Evolutionary conservation across 1,139 yeast genomes (phyloP), one percentile per base, ranked within the genome.

Genomic region (Yamadazyma triangularis): DNA sequence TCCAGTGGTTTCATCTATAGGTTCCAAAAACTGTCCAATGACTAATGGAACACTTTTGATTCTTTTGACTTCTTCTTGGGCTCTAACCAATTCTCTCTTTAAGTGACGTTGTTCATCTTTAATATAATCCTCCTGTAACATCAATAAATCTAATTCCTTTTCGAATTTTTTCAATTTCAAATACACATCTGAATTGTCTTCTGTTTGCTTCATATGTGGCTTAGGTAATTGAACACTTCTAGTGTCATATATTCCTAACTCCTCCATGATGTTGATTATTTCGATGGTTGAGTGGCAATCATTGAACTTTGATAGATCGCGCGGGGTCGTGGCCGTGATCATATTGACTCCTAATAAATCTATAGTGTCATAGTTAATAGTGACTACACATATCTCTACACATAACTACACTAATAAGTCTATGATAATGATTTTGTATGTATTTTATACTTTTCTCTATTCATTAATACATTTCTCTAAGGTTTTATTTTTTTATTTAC

Each of bases 51-150:
- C 99, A 3, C 96, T 85, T 53, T 91, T 95, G 56, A 93, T 93
- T 48, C 96, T 77, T 59, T 91, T 91, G 29, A 91, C 98, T 60
- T 93, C 99, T 59, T 93, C 98, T 58, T 93, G 98, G 2, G 98
- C 98, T 47, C 97, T 79, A 27, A 89, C 80, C 35, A 93, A 73
- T 63, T 93, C 99, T 44, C 97, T 73, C 53, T 87, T 89, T 53
- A 93, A 72, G 59, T 89, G 95, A 53, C 96, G 93, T 55, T 89
- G 96, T 59, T 93, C 99, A 56, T 91, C 98, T 56, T 91, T 91
- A 53, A 93, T 88, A 57, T 89, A 93, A 39, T 89, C 97, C 58
- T 91, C 98, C 60, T 91, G 98, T 43, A 91, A 68, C 36, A 75
- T 65, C 41, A 93, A 64, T 33, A 91, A 66, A 48, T 89, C 96